phyloP scores from a whole-genome alignment of 2,329 filamentous ascomycete genomes.

The Fusarium redolens region DNA sequence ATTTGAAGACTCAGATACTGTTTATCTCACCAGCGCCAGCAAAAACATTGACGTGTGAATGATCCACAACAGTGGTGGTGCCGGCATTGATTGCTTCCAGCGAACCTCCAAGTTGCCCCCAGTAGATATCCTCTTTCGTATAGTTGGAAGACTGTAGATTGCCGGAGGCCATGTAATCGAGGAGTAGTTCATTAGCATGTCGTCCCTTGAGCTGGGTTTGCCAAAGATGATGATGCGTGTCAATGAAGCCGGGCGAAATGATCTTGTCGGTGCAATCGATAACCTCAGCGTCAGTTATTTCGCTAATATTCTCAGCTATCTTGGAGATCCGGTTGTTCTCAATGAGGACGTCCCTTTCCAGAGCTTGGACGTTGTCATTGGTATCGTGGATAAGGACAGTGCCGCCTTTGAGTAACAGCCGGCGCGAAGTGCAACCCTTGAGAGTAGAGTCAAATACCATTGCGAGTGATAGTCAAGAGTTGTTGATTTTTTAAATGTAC shows the following conservation, averaged over 20 bases:
- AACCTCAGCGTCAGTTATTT: background rate
- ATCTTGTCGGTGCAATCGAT: background rate
- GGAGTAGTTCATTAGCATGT: background rate
- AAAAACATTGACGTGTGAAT: conserved; percentile 11
- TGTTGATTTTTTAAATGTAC: fast-evolving
- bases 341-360: conserved; percentile 8
- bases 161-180: conserved; percentile 8
- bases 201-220: conserved; percentile 20
- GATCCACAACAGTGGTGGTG: conserved; percentile 26
- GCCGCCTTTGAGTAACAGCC: conserved; percentile 9
- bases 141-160: conserved; percentile 11
- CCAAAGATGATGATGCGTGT: conserved; percentile 22
- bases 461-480: no score
- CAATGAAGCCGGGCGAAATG: conserved; percentile 12
- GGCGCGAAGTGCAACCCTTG: background rate
- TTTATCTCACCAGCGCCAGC: background rate
- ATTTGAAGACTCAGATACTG: background rate
- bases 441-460: background rate
- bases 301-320: background rate
- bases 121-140: conserved; percentile 3
- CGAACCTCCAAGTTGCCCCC: conserved; percentile 25
- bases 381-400: conserved; percentile 23
- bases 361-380: conserved; percentile 1
- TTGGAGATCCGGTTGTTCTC: conserved; percentile 9
- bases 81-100: conserved; percentile 27